These are phyloP conservation scores for Podaxis rugospora DNA, from an alignment of 768 basidiomycete species.

Conservation along the genomic window DNA sequence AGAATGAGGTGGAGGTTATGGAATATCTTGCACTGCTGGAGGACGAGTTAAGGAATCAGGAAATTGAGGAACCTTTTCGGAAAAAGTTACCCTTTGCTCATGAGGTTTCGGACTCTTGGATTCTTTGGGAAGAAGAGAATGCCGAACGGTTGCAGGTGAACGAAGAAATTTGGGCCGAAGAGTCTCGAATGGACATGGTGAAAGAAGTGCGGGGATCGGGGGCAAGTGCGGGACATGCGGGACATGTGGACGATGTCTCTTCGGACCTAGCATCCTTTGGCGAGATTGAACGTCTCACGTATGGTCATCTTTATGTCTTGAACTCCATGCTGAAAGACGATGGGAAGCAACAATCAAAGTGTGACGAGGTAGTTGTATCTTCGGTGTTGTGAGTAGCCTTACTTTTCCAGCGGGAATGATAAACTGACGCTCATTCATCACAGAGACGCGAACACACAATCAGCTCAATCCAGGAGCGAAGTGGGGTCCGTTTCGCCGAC, in stretches of 20 bases:
- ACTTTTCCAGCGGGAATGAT: background rate
- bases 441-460: background rate
- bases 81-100: conserved; percentile 65
- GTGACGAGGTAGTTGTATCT: background rate
- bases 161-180: conserved; percentile 23
- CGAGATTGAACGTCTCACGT: background rate
- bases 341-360: background rate
- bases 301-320: conserved; percentile 1
- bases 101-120: conserved; percentile 48
- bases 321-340: background rate
- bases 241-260: too few relatives aligned
- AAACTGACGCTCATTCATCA: background rate
- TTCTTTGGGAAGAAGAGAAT: conserved; percentile 42
- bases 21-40: conserved; percentile 59
- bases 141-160: conserved; percentile 24
- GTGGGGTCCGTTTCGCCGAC: background rate
- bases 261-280: background rate
- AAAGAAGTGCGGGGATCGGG: background rate
- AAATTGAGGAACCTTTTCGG: conserved; percentile 47
- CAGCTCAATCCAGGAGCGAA: background rate
- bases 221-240: background rate
- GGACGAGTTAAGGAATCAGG: conserved; percentile 18
- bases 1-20: conserved; percentile 63
- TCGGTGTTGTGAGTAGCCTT: background rate
- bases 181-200: background rate